Conservation (phyloP, 2,329 filamentous ascomycete genomes). For the Fusarium sp. region DNA sequence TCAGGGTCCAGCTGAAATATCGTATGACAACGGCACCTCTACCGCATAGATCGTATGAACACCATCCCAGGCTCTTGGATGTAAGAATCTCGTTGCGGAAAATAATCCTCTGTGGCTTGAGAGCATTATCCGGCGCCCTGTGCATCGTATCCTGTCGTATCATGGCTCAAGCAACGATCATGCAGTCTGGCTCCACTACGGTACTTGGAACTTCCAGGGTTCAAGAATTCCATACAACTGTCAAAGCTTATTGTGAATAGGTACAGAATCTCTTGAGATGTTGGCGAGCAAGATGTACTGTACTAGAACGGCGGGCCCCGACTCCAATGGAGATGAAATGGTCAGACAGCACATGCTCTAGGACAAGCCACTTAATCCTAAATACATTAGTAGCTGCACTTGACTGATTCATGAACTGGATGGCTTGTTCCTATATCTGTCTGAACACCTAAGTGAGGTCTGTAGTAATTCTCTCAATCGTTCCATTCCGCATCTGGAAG, state of each 20-base stretch:
- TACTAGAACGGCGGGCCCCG: slow-evolving; percentile 14
- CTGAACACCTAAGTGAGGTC: background rate
- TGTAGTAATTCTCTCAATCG: slow-evolving; percentile 26
- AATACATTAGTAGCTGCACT: slow-evolving; percentile 4
- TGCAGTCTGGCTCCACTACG: background rate
- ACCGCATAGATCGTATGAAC: background rate
- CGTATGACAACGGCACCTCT: background rate
- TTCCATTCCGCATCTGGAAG: slow-evolving; percentile 41
- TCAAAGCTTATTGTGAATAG: background rate
- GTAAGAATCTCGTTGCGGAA: background rate
- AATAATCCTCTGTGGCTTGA: background rate
- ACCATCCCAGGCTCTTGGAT: background rate
- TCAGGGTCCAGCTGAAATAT: slow-evolving; percentile 3
- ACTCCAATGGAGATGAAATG: slow-evolving; percentile 9
- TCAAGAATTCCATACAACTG: background rate
- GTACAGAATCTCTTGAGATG: too few relatives aligned
- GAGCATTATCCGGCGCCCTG: background rate
- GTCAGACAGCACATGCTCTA: slow-evolving; percentile 14
- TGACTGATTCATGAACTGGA: background rate
- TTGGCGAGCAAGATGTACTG: background rate
- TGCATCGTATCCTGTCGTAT: background rate
- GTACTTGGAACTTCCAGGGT: background rate
- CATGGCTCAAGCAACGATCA: background rate
- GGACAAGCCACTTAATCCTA: slow-evolving; percentile 4
- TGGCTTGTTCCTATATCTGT: background rate